phyloP scores from a whole-genome alignment of 129 eudicot genomes.

The Silybum marianum region DNA sequence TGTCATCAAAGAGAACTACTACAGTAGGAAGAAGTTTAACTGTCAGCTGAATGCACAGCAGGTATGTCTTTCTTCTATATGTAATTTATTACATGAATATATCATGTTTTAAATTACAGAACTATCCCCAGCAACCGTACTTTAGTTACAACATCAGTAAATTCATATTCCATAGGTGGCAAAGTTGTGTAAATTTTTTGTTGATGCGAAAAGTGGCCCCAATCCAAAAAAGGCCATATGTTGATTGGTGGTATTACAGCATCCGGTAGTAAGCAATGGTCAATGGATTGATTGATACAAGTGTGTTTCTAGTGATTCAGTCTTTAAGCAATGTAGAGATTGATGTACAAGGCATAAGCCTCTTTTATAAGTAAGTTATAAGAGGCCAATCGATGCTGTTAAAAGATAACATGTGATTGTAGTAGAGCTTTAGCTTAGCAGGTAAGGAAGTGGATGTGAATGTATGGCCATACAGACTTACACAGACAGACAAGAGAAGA shows the following conservation, averaged over 20 bases:
- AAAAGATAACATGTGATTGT: neutral
- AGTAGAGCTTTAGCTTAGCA: neutral
- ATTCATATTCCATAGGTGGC: conserved; percentile 58
- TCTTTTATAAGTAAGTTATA: too few species aligned
- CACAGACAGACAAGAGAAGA: neutral
- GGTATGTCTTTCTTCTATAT: conserved; percentile 42
- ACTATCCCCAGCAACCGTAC: neutral
- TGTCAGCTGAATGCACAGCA: conserved; percentile 63
- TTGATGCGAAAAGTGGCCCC: conserved; percentile 33
- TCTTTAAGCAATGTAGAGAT: too few species aligned
- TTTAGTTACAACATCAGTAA: neutral
- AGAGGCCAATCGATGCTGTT: too few species aligned
- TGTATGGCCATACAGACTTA: neutral
- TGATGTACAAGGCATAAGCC: too few species aligned
- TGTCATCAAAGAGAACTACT: conserved; percentile 73
- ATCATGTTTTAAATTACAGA: neutral
- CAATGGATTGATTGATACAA: too few species aligned
- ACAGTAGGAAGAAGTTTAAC: conserved; percentile 58
- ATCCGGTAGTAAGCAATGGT: too few species aligned
- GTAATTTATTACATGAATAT: neutral
- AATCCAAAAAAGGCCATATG: conserved; percentile 28
- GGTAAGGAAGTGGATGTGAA: too few species aligned
- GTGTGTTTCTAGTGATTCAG: too few species aligned
- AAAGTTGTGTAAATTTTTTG: conserved; percentile 69
- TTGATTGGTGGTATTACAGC: too few species aligned